phyloP scores from a whole-genome alignment of 306 rosid species.

The Erythrophleum fordii region DNA sequence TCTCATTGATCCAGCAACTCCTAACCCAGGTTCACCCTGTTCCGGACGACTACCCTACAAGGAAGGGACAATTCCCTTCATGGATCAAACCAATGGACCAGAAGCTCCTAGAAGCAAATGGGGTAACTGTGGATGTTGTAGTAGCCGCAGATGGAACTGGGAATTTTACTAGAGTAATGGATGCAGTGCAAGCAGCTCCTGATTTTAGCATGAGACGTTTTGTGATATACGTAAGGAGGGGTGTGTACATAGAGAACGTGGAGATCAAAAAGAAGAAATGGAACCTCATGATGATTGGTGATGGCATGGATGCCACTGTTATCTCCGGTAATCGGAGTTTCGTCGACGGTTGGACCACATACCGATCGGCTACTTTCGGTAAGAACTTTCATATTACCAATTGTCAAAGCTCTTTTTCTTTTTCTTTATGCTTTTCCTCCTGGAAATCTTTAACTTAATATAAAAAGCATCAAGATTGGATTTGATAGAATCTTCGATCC shows the following conservation, averaged over 20 bases:
- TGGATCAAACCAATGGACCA: conserved; percentile 62
- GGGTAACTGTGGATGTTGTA: conserved; percentile 48
- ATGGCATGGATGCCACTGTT: conserved; percentile 72
- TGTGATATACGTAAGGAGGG: conserved; percentile 72
- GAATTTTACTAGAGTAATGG: conserved; percentile 59
- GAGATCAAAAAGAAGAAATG: conserved; percentile 95
- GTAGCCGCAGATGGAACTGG: conserved; percentile 87
- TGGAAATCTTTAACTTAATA: background rate
- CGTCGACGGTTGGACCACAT: conserved; percentile 85
- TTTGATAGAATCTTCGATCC: background rate
- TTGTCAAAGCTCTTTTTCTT: background rate
- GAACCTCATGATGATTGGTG: conserved; percentile 88
- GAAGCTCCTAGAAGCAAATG: conserved; percentile 55
- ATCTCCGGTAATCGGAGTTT: conserved; percentile 66
- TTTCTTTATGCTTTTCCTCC: background rate
- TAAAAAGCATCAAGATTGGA: background rate
- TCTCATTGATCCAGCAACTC: conserved; percentile 54
- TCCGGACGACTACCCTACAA: background rate
- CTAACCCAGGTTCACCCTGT: conserved; percentile 55
- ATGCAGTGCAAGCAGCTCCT: conserved; percentile 80
- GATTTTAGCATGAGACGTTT: conserved; percentile 68
- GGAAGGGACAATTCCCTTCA: conserved; percentile 44
- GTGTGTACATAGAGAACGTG: conserved; percentile 68
- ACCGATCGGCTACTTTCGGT: conserved; percentile 89
- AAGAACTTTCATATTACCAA: conserved; percentile 15